Conservation (phyloP, 2,329 filamentous ascomycete genomes). For the Colletotrichum musicola region DNA sequence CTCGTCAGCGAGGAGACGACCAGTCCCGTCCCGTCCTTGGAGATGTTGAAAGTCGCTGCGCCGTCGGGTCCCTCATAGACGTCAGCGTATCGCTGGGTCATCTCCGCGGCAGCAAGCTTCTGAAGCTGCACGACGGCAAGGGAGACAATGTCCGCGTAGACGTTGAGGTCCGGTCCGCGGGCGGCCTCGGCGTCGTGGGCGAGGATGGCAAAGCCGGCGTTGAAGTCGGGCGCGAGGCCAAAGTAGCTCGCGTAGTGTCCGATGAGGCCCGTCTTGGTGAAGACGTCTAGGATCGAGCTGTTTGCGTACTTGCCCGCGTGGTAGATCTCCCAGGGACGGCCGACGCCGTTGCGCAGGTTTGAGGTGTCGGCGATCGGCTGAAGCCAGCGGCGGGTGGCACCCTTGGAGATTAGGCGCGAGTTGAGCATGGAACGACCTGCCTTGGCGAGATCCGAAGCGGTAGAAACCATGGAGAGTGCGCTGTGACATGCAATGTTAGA, state of each 20-base stretch:
- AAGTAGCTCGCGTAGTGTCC: conserved; percentile 47
- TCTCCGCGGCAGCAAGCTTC: conserved; percentile 39
- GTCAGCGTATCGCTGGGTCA: conserved; percentile 39
- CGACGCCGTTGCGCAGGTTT: conserved; percentile 50
- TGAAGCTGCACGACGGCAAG: conserved; percentile 40
- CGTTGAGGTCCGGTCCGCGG: conserved; percentile 48
- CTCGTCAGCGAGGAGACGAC: conserved; percentile 41
- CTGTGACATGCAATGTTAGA: not conserved
- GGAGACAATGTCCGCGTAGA: conserved; percentile 49
- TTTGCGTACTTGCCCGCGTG: conserved; percentile 42
- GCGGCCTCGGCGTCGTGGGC: conserved; percentile 46
- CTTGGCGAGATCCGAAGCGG: conserved; percentile 41
- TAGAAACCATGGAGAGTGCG: conserved; percentile 41
- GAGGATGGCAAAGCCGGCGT: conserved; percentile 49
- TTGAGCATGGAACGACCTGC: conserved; percentile 42
- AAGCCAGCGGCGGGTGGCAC: conserved; percentile 48
- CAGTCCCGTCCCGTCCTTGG: conserved; percentile 43
- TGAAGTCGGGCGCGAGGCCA: conserved; percentile 43
- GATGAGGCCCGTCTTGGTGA: conserved; percentile 47
- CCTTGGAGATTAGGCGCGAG: conserved; percentile 41
- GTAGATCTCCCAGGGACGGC: conserved; percentile 50
- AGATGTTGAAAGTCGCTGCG: conserved; percentile 8
- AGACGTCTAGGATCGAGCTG: conserved; percentile 43
- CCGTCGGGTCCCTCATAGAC: conserved; percentile 17
- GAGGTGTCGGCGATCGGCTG: conserved; percentile 46